Conservation (phyloP, 2,329 filamentous ascomycete genomes). For the Fusarium anthophilum region DNA sequence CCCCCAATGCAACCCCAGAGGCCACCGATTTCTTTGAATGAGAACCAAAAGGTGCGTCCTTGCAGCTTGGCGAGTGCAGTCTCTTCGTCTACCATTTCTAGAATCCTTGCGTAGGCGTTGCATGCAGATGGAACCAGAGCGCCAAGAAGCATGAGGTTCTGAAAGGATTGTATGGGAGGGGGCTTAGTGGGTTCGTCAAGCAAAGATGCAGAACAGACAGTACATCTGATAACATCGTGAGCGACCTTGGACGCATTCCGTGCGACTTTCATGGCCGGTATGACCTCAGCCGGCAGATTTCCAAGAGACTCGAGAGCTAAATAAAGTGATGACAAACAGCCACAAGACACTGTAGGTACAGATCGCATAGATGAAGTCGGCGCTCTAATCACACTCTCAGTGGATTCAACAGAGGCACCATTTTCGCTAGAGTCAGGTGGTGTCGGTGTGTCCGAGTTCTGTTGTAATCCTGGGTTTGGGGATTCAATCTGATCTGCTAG, state of each 20-base stretch:
- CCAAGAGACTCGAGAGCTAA: conserved; percentile 61
- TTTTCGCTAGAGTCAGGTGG: conserved; percentile 36
- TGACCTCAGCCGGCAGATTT: conserved; percentile 56
- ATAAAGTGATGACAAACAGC: conserved; percentile 61
- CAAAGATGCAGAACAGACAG: conserved; percentile 56
- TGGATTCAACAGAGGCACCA: conserved; percentile 32
- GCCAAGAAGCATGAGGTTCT: conserved; percentile 68
- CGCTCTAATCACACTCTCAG: conserved; percentile 12
- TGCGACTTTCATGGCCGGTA: conserved; percentile 57
- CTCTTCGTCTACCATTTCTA: conserved; percentile 65
- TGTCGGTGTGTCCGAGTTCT: conserved; percentile 33
- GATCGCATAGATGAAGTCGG: conserved; percentile 28
- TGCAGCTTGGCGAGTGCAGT: conserved; percentile 55
- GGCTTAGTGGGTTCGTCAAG: conserved; percentile 47
- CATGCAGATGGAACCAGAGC: conserved; percentile 66
- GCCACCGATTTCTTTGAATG: conserved; percentile 59
- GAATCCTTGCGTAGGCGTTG: conserved; percentile 65
- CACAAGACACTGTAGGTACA: conserved; percentile 51
- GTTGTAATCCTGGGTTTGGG: conserved; percentile 8
- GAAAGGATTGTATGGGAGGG: conserved; percentile 60
- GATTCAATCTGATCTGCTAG: conserved; percentile 35
- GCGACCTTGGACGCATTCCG: conserved; percentile 59
- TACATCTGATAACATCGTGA: conserved; percentile 62
- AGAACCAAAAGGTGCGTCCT: conserved; percentile 55
- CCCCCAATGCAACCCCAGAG: conserved; percentile 53